Base-by-base conservation (phyloP, 2,329 filamentous ascomycete genomes). In the Stemphylium vesicarium region DNA sequence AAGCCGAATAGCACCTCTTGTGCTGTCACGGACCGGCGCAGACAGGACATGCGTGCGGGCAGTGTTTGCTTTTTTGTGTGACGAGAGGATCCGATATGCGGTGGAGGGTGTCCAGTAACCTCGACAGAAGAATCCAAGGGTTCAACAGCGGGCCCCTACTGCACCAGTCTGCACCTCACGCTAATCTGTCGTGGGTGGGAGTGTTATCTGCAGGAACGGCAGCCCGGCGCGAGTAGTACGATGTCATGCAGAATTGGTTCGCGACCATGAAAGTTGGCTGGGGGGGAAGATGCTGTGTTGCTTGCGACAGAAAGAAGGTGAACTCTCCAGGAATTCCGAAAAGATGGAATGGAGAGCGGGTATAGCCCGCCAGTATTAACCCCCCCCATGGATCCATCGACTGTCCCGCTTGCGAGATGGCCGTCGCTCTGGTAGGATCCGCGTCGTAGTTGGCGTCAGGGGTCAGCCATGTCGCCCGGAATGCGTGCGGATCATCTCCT, bases 111-210 rank as follows among this genome's bases (percentile, higher is more conserved):
- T 44, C 48, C 51, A 50, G 46, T 41, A 44, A 44, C 42, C 37
- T 48, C 44, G 48, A 56, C 43, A 24, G 35, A 53, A 45, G 39
- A 44, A 36, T 48, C 53, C 39, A 54, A 60, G 57, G 56, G 59
- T 51, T 55, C 55, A 53, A 53, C 54, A 48, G 54, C 47, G 54
- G 61, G 61, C 53, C 59, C 56, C 50, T 58, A 44, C 53, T 50
- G 36, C 33, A 36, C 18, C 36, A 24, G 12, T 22, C 42, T 55
- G 52, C 54, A 52, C 52, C 31, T 37, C 37, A 52, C 55, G 59
- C 61, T 58, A 58, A 50, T 46, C 48, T 45, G 44, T 40, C 61
- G 59, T 57, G 31, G 52, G 11, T 24, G 50, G 40, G 52, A 32
- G 37, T 51, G 41, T 31, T 55, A 41, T 51, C 52, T 55, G 52